phyloP scores from a whole-genome alignment of 495 filamentous ascomycete species.

The Halenospora varia region DNA sequence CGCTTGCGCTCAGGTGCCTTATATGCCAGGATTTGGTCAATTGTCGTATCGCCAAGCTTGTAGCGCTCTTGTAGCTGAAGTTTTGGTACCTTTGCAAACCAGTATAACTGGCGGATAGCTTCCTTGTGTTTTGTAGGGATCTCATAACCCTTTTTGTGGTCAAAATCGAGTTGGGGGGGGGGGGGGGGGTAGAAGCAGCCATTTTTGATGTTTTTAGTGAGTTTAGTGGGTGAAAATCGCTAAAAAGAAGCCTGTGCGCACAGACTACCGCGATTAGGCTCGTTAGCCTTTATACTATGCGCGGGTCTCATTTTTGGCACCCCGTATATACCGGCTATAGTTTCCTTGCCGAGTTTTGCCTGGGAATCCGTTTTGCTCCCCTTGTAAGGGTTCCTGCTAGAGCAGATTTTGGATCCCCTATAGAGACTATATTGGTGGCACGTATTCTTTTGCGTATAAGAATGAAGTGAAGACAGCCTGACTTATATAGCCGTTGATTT shows the following conservation, averaged over 20 bases:
- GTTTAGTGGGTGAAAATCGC: too few species aligned
- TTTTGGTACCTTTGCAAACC: neutral
- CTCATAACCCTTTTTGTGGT: neutral
- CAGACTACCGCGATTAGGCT: too few species aligned
- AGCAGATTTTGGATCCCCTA: too few species aligned
- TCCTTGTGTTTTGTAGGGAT: slow-evolving; percentile 1
- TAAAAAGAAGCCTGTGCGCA: too few species aligned
- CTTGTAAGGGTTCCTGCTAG: too few species aligned
- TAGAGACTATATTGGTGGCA: neutral
- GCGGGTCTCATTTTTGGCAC: too few species aligned
- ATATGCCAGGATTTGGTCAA: neutral
- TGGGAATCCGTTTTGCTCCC: too few species aligned
- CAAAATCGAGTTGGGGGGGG: neutral
- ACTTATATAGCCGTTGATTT: neutral
- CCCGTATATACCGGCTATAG: too few species aligned
- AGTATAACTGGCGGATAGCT: slow-evolving; percentile 1
- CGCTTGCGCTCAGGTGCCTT: neutral
- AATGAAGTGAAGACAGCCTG: neutral
- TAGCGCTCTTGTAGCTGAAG: neutral
- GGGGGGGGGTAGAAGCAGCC: too few species aligned
- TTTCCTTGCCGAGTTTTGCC: too few species aligned
- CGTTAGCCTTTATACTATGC: too few species aligned
- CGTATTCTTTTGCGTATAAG: neutral
- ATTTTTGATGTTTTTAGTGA: too few species aligned
- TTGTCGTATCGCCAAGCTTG: neutral